Percentiles rank a stretch among this genome's conserved stretches.
Conservation (phyloP, 139 green algal species). For the Desmodesmus armatus region DNA sequence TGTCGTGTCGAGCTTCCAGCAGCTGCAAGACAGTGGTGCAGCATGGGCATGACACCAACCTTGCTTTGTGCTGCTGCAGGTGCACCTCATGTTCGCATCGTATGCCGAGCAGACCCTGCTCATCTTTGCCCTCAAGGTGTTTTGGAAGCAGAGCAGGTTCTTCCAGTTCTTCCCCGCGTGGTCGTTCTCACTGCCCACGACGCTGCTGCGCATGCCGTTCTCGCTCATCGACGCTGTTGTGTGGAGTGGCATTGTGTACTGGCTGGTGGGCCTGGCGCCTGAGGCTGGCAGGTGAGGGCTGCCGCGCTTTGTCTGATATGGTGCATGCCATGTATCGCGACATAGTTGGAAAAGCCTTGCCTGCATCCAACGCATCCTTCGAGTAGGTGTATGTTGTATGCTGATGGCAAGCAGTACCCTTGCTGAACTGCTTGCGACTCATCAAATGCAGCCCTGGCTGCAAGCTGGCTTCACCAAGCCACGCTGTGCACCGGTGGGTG, state of each 20-base stretch:
- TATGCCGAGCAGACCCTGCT: constrained; percentile 25
- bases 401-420: too few species aligned
- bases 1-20: too few species aligned
- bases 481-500: not conserved
- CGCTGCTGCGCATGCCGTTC: constrained; percentile 63
- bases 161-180: constrained; percentile 76
- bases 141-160: constrained; percentile 88
- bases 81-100: constrained; percentile 17
- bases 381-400: too few species aligned
- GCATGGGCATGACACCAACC: too few species aligned
- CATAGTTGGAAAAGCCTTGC: too few species aligned
- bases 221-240: constrained; percentile 65
- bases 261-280: constrained; percentile 60
- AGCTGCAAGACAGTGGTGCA: too few species aligned
- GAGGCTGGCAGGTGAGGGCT: constrained; percentile 16
- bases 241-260: constrained; percentile 75
- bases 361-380: too few species aligned
- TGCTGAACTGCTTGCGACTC: too few species aligned
- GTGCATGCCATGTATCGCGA: not conserved
- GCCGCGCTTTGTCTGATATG: too few species aligned
- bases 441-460: too few species aligned
- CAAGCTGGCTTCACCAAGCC: not conserved
- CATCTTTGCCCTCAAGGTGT: constrained; percentile 60
- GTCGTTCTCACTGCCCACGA: constrained; percentile 55
- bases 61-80: too few species aligned